A percentile compares a stretch with the other conserved stretches of the same genome.
Conservation (phyloP, 768 basidiomycete species). For the Tulasnella calospora region DNA sequence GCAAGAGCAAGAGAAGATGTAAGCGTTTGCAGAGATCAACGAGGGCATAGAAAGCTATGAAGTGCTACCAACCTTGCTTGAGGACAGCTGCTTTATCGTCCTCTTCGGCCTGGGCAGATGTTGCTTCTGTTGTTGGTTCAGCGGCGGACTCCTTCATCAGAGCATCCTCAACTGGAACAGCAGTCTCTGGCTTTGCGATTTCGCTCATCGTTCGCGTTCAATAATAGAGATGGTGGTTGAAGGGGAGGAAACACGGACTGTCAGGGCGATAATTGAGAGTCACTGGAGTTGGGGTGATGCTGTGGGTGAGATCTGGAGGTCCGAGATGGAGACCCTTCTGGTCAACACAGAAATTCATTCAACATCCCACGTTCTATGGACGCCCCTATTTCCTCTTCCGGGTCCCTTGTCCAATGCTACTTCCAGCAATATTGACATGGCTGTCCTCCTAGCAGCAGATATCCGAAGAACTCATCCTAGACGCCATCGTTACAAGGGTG, state of each 20-base stretch:
- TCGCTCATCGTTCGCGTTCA: neutral
- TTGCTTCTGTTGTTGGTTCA: slow-evolving; percentile 7
- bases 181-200: neutral
- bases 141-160: neutral
- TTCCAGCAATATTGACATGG: too few species aligned
- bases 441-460: too few species aligned
- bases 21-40: neutral
- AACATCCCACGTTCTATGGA: neutral
- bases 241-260: neutral
- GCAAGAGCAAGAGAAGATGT: too few species aligned
- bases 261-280: neutral
- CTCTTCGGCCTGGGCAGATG: slow-evolving; percentile 16
- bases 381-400: neutral
- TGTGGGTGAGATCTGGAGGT: neutral
- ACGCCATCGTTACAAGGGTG: too few species aligned
- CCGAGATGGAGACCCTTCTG: neutral
- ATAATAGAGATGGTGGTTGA: neutral
- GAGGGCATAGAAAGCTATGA: neutral
- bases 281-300: neutral
- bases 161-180: neutral
- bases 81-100: slow-evolving; percentile 22
- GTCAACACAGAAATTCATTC: slow-evolving; percentile 3
- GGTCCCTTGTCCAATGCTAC: neutral
- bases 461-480: too few species aligned
- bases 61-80: slow-evolving; percentile 17